A percentile compares a stretch with the other conserved stretches of the same genome.
Conservation (phyloP, 257 asterid species). For the Solanum chiquidenum region DNA sequence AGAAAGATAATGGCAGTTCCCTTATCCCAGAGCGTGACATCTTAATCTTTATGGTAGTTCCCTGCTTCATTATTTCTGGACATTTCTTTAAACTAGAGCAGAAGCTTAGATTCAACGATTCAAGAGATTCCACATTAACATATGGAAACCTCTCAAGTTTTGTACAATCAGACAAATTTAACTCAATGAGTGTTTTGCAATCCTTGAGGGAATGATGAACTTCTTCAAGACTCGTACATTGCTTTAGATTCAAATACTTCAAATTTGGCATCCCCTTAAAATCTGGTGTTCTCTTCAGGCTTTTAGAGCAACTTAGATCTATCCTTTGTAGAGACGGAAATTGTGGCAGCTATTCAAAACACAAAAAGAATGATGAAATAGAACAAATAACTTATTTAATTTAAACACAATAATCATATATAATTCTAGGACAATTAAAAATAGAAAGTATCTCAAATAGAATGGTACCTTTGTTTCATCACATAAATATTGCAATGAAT, state of each 20-base stretch:
- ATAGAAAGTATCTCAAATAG: too few relatives aligned
- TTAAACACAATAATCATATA: too few relatives aligned
- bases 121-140: not conserved
- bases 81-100: not conserved
- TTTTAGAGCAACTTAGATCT: not conserved
- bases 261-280: not conserved
- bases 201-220: not conserved
- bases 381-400: too few relatives aligned
- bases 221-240: not conserved
- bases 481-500: not conserved
- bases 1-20: not conserved
- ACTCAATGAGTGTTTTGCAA: not conserved
- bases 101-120: rapidly evolving
- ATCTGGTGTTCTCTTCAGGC: not conserved
- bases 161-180: rapidly evolving
- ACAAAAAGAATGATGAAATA: not conserved
- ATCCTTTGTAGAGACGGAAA: not conserved
- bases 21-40: not conserved
- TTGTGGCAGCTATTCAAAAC: not conserved
- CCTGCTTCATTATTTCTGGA: not conserved
- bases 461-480: not conserved
- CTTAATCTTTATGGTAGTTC: not conserved
- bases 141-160: not conserved
- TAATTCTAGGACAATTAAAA: too few relatives aligned
- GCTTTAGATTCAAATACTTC: rapidly evolving